phyloP scores from a whole-genome alignment of 2,329 filamentous ascomycete species.

The Fusarium mundagurra region DNA sequence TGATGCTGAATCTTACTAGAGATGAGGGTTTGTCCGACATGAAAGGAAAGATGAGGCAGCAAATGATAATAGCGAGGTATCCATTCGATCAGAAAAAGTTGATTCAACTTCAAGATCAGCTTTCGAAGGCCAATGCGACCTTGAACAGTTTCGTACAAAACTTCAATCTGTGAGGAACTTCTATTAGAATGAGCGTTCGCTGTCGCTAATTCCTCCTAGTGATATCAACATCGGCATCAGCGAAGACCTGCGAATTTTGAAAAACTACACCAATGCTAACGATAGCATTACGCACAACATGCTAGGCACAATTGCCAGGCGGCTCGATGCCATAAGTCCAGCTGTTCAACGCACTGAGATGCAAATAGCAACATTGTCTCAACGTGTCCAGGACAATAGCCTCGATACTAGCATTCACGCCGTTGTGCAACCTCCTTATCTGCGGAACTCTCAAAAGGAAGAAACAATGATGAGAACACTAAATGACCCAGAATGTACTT shows the following conservation, averaged over 20 bases:
- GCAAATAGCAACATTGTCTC: accelerated
- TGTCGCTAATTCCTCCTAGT: not conserved
- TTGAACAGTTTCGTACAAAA: not conserved
- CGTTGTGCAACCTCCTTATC: accelerated
- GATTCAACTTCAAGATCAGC: not conserved
- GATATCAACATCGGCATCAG: not conserved
- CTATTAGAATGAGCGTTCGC: accelerated
- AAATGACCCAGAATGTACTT: not conserved
- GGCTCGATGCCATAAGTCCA: accelerated
- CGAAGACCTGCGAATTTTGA: not conserved
- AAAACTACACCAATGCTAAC: accelerated
- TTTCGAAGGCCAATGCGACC: not conserved
- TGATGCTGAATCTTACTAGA: not conserved
- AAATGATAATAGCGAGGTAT: not conserved
- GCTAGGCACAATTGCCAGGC: not conserved
- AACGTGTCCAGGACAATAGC: accelerated
- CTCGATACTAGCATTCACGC: accelerated
- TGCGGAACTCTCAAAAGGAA: not conserved
- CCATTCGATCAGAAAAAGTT: not conserved
- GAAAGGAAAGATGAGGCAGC: not conserved
- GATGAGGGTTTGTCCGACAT: accelerated
- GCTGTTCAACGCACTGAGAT: not conserved
- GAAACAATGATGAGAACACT: accelerated
- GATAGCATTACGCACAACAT: not conserved
- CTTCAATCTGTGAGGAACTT: not conserved